Conservation (phyloP, 1,139 yeast genomes). For the Martiniozyma asiatica region DNA sequence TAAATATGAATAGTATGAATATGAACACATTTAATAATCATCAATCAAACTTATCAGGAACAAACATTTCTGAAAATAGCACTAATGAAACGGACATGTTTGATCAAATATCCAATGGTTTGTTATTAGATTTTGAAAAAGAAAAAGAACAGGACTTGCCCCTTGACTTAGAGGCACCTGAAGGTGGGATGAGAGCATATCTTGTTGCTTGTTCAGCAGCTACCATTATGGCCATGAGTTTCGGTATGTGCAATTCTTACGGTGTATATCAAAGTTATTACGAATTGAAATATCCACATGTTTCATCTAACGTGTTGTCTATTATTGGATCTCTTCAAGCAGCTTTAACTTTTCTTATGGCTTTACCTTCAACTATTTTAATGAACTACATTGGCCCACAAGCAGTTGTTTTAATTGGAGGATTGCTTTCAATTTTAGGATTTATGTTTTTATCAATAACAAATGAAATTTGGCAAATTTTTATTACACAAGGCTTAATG, state of each 20-base stretch:
- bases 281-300: conserved; percentile 18
- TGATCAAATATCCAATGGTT: neutral
- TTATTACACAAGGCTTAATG: conserved; percentile 39
- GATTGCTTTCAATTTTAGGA: conserved; percentile 29
- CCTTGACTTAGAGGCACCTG: conserved; percentile 2
- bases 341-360: conserved; percentile 22
- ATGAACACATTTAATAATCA: too few relatives aligned
- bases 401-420: conserved; percentile 30
- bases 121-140: neutral
- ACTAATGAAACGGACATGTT: neutral
- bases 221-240: conserved; percentile 31
- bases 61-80: neutral
- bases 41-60: too few relatives aligned
- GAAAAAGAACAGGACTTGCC: neutral
- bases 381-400: conserved; percentile 30
- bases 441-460: conserved; percentile 27
- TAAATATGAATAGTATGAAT: too few relatives aligned
- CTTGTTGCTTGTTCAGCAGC: conserved; percentile 15
- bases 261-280: conserved; percentile 41
- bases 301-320: conserved; percentile 18
- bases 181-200: conserved; percentile 6
- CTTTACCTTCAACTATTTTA: conserved; percentile 30
- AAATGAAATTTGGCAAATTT: conserved; percentile 39
- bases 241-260: conserved; percentile 45
- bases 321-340: conserved; percentile 23